Evolutionary conservation across 495 filamentous ascomycete species (phyloP).

Genomic region (Massariosphaeria phaeospora): DNA sequence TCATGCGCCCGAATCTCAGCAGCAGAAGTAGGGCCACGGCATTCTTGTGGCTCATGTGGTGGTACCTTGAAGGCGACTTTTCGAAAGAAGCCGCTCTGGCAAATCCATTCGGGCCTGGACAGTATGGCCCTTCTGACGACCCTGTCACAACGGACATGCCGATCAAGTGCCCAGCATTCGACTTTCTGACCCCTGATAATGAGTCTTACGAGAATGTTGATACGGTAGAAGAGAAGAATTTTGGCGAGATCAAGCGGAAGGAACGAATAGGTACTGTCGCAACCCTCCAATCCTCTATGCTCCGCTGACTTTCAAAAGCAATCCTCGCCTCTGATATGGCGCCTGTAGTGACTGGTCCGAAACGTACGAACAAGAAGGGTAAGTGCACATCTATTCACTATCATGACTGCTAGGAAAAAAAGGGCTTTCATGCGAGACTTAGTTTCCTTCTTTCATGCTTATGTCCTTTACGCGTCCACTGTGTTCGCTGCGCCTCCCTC

Average conservation of each 20-base stretch:
- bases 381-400: slow-evolving; percentile 3
- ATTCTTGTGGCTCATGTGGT: slow-evolving; percentile 98
- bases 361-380: slow-evolving; percentile 33
- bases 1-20: slow-evolving; percentile 81
- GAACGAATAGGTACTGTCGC: slow-evolving; percentile 66
- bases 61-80: slow-evolving; percentile 96
- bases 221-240: slow-evolving; percentile 74
- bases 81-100: slow-evolving; percentile 70
- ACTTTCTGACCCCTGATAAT: slow-evolving; percentile 69
- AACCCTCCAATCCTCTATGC: neutral
- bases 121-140: slow-evolving; percentile 49
- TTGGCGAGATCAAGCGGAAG: slow-evolving; percentile 76
- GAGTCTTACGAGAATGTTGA: slow-evolving; percentile 86
- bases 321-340: slow-evolving; percentile 35
- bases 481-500: neutral
- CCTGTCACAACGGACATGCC: slow-evolving; percentile 56
- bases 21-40: slow-evolving; percentile 80
- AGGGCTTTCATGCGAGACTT: neutral
- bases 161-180: slow-evolving; percentile 78
- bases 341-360: slow-evolving; percentile 36
- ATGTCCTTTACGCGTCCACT: neutral
- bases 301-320: slow-evolving; percentile 13
- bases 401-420: neutral
- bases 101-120: slow-evolving; percentile 84
- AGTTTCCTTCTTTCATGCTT: neutral